Conservation (phyloP, 1,284 basidiomycete genomes). For the Puccinia sorghi region DNA sequence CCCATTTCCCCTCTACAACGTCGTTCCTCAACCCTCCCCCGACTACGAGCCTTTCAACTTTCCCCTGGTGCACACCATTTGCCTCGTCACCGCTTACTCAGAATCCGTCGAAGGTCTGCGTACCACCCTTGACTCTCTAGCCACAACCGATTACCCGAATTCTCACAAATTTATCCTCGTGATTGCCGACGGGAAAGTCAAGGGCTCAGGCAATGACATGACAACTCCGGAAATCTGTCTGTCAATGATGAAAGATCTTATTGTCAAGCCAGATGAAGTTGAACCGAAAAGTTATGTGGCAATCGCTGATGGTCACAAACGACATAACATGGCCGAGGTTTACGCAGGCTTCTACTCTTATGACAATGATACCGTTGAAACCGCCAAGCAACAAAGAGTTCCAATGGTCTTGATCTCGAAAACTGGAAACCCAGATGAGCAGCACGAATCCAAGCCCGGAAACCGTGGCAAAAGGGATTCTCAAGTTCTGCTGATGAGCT, state of each 20-base stretch:
- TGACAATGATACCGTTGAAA: slow-evolving; percentile 86
- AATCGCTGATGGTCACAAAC: slow-evolving; percentile 97
- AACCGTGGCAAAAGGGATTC: slow-evolving; percentile 98
- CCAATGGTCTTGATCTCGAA: slow-evolving; percentile 95
- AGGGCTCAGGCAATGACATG: slow-evolving; percentile 82
- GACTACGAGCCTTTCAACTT: slow-evolving; percentile 96
- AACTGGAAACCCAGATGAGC: slow-evolving; percentile 85
- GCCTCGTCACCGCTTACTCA: slow-evolving; percentile 96
- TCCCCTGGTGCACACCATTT: slow-evolving; percentile 89
- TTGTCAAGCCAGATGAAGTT: slow-evolving; percentile 79
- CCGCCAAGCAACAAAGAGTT: slow-evolving; percentile 91
- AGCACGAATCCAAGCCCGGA: slow-evolving; percentile 85
- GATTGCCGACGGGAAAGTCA: slow-evolving; percentile 98
- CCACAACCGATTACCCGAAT: slow-evolving; percentile 98
- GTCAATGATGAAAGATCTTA: slow-evolving; percentile 95
- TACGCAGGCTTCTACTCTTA: slow-evolving; percentile 97
- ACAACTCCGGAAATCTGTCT: slow-evolving; percentile 93
- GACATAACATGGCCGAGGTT: slow-evolving; percentile 99
- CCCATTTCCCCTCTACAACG: slow-evolving; percentile 86
- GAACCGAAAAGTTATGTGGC: slow-evolving; percentile 96
- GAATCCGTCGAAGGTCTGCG: slow-evolving; percentile 94
- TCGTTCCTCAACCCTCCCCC: slow-evolving; percentile 85
- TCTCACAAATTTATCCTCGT: slow-evolving; percentile 94
- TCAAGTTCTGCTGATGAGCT: slow-evolving; percentile 70
- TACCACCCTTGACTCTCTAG: slow-evolving; percentile 94